A percentile compares a stretch with the other conserved stretches of the same genome.
Evolutionary conservation across 306 rosid species (phyloP).

Genomic region (Ormosia emarginata): DNA sequence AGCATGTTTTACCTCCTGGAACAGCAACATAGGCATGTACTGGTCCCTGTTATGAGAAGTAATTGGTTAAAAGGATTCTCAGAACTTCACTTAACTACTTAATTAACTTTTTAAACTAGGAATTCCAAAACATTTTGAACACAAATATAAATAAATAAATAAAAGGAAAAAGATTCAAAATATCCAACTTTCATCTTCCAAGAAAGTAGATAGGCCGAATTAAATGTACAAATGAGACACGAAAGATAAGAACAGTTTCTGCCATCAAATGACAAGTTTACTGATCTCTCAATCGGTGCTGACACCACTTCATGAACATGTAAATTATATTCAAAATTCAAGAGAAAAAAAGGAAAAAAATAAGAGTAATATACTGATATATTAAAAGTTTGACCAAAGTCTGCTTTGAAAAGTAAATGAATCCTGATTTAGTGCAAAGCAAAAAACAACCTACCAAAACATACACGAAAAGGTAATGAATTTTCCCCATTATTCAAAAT

Average conservation of each 20-base stretch:
- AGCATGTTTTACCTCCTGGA: constrained; percentile 85
- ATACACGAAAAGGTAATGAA: neutral
- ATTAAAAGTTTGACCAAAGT: neutral
- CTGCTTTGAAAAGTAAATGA: neutral
- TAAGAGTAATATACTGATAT: neutral
- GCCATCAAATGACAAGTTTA: neutral
- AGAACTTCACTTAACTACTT: neutral
- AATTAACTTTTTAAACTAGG: neutral
- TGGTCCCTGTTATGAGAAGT: constrained; percentile 54
- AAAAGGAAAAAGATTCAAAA: neutral
- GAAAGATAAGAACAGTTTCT: neutral
- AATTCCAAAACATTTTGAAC: neutral
- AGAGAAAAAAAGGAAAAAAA: neutral
- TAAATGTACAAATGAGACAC: neutral
- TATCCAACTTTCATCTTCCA: neutral
- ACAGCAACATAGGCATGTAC: constrained; percentile 82
- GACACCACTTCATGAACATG: neutral
- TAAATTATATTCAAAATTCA: neutral
- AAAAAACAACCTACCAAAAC: neutral
- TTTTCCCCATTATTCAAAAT: neutral
- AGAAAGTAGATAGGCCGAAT: neutral
- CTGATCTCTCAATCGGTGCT: neutral
- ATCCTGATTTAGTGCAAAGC: neutral
- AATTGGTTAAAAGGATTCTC: neutral
- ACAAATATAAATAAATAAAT: neutral